Evolutionary conservation across 495 filamentous ascomycete genomes (phyloP), one percentile per base, ranked within the genome.

Genomic region (Penicillium alfredii): DNA sequence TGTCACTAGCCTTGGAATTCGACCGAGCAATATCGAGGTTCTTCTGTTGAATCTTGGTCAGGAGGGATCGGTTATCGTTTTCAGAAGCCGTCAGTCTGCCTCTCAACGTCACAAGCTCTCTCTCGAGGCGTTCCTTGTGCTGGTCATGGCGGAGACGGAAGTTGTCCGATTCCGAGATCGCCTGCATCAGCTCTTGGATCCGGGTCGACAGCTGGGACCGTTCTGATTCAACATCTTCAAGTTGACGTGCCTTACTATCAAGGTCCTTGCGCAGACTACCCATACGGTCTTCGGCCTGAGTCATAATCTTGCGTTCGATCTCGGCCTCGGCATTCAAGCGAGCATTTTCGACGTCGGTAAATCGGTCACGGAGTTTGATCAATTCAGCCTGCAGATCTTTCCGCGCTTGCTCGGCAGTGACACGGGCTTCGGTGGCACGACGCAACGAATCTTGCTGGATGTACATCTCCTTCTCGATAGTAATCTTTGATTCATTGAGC

Each of bases 21-120:
- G 92, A 90, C 25, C 93, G 74, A 18, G 88, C 90, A 54, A 98
- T 92, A 54, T 98, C 92, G 6, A 98, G 78, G 28, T 93, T 93
- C 72, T 98, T 98, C 51, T 96, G 90, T 47, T 98, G 92, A 8
- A 98, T 72, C 60, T 97, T 97, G 55, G 95, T 98, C 30, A 97
- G 72, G 0, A 98, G 69, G 22, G 88, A 80, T n/a, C 86, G 81
- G 50, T 97, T 97, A 62, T 97, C 92, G 51, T 97, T 96, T 51
- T 98, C 92, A 0, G 92, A 97, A 18, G 92, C 92, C 8, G 82
- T 77, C 32, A 98, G 72, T 18, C 92, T 81, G 38, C 90, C 89
- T 52, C 90, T 94, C 24, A 95, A 75, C 1, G 89, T 94, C 21
- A 88, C 82, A n/a, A 94, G 72, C 54, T 98, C 92, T 26, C 86